Conservation (phyloP, 2,329 filamentous ascomycete species). For the Nemania diffusa region DNA sequence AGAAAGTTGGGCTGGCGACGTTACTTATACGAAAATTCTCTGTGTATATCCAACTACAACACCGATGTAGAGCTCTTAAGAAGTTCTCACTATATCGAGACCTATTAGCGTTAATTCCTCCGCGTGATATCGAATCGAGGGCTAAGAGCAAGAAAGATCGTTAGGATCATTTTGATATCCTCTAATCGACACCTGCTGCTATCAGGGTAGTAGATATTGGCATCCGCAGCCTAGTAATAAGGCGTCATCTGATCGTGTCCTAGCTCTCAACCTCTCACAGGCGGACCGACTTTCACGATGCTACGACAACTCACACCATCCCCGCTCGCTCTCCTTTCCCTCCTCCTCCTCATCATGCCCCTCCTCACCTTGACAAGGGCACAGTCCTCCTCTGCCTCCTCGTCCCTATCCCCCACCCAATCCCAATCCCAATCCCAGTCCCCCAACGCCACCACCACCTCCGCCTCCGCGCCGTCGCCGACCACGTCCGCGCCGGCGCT, state of each 20-base stretch:
- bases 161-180: neutral
- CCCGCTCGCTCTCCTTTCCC: constrained; percentile 6
- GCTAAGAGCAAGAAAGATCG: neutral
- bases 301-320: neutral
- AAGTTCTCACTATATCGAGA: constrained; percentile 1
- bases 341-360: constrained; percentile 11
- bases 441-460: constrained; percentile 1
- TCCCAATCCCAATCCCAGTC: neutral
- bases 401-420: too few species aligned
- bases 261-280: neutral
- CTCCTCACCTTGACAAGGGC: neutral
- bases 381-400: neutral
- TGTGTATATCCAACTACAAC: neutral
- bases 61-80: constrained; percentile 1
- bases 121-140: neutral
- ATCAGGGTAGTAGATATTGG: neutral
- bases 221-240: neutral
- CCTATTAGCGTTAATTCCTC: neutral
- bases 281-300: constrained; percentile 9
- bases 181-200: neutral
- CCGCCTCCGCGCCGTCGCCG: too few species aligned
- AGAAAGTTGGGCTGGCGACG: neutral
- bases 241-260: neutral
- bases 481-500: constrained; percentile 8
- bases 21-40: neutral